These are phyloP conservation scores for Kwoniella europaea DNA, from an alignment of 768 basidiomycete species.

Conservation along the genomic window DNA sequence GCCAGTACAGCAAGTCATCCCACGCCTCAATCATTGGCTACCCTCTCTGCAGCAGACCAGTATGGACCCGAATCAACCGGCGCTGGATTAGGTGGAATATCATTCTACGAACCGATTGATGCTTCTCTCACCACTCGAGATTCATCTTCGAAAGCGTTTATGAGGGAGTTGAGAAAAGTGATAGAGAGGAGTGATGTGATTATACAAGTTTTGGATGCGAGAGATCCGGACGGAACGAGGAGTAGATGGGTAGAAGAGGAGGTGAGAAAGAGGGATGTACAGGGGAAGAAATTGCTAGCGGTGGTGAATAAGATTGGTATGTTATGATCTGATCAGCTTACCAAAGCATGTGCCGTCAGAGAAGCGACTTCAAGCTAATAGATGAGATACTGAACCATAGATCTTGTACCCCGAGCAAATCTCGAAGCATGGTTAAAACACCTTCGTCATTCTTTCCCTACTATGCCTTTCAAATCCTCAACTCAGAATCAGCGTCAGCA, in stretches of 20 bases:
- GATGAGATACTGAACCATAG: slow-evolving; percentile 60
- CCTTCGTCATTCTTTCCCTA: slow-evolving; percentile 89
- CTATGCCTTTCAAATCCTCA: slow-evolving; percentile 85
- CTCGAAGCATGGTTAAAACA: slow-evolving; percentile 88
- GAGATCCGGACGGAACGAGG: slow-evolving; percentile 92
- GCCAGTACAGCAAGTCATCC: slow-evolving; percentile 15
- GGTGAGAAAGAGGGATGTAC: slow-evolving; percentile 77
- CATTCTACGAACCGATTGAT: slow-evolving; percentile 47
- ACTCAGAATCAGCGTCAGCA: slow-evolving; percentile 79
- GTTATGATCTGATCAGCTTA: slow-evolving; percentile 44
- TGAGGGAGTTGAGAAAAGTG: slow-evolving; percentile 84
- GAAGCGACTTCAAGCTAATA: neutral
- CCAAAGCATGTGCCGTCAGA: too few species aligned
- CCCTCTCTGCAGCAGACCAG: slow-evolving; percentile 16
- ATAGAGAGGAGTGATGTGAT: slow-evolving; percentile 91
- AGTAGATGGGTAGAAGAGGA: slow-evolving; percentile 94
- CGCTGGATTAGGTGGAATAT: slow-evolving; percentile 11
- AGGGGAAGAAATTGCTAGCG: slow-evolving; percentile 90
- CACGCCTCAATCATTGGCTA: slow-evolving; percentile 20
- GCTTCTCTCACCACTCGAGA: slow-evolving; percentile 56
- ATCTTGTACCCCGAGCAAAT: slow-evolving; percentile 85
- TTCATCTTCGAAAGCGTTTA: slow-evolving; percentile 63
- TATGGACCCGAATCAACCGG: slow-evolving; percentile 23
- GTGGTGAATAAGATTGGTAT: slow-evolving; percentile 96
- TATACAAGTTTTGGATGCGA: slow-evolving; percentile 79